These are phyloP conservation scores for Sarocladiaceae sp. DNA, from an alignment of 2,329 filamentous ascomycete genomes.

Conservation along the genomic window DNA sequence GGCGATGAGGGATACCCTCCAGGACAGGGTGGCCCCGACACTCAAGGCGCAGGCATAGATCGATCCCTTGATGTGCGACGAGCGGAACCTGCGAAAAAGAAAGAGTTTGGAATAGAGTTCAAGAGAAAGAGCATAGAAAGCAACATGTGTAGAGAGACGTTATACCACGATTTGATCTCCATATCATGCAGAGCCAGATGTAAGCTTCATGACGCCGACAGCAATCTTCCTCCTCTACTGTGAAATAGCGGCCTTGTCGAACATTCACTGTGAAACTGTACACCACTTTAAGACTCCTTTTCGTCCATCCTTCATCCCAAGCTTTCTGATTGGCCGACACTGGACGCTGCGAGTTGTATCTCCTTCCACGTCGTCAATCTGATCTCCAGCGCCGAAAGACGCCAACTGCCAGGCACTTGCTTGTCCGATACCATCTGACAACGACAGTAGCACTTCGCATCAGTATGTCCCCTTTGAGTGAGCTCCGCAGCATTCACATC, in stretches of 20 bases:
- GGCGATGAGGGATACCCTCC: conserved; percentile 33
- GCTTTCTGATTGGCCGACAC: not conserved
- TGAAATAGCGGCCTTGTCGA: too few relatives aligned
- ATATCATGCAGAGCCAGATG: too few relatives aligned
- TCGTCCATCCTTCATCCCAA: not conserved
- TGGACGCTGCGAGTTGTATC: conserved; percentile 18
- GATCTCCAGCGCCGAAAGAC: conserved; percentile 16
- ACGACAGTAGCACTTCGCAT: conserved; percentile 24
- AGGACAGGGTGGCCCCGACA: conserved; percentile 25
- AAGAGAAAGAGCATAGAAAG: not conserved
- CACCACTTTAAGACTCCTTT: not conserved
- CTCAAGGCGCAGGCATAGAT: conserved; percentile 11
- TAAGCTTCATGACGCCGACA: too few relatives aligned
- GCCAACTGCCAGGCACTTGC: not conserved
- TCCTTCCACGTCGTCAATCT: conserved; percentile 22
- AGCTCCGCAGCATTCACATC: conserved; percentile 21
- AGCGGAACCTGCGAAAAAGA: too few relatives aligned
- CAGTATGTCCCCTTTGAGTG: conserved; percentile 9
- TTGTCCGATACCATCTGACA: conserved; percentile 20
- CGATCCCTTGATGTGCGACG: conserved; percentile 17
- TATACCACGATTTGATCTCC: too few relatives aligned
- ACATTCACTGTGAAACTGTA: too few relatives aligned
- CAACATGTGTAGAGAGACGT: too few relatives aligned
- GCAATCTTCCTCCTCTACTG: too few relatives aligned
- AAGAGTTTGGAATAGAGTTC: too few relatives aligned